A percentile compares a stretch with the other conserved stretches of the same genome.
Evolutionary conservation across 2,329 filamentous ascomycete genomes (phyloP).

Genomic region (Diplodia scrobiculata): DNA sequence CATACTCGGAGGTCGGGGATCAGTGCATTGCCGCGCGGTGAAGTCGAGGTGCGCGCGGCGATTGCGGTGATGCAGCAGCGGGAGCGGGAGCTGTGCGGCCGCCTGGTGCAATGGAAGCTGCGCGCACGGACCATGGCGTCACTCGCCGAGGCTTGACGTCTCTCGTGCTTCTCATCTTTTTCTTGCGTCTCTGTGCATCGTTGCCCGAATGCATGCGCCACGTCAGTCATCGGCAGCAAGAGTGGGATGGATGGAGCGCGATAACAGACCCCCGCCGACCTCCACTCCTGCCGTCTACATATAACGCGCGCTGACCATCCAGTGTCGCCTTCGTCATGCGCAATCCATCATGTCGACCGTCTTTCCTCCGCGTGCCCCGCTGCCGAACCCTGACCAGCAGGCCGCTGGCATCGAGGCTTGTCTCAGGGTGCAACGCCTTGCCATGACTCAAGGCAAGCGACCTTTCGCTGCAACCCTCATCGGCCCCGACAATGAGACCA

Average conservation of each 20-base stretch:
- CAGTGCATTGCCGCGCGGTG: constrained; percentile 5
- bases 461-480: constrained; percentile 56
- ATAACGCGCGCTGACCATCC: not conserved
- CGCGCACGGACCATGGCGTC: constrained; percentile 9
- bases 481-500: constrained; percentile 54
- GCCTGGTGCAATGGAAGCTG: not conserved
- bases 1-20: not conserved
- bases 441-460: constrained; percentile 51
- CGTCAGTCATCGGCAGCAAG: too few species aligned
- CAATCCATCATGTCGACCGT: not conserved
- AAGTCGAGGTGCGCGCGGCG: not conserved
- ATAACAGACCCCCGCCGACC: constrained; percentile 15
- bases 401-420: constrained; percentile 41
- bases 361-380: constrained; percentile 10
- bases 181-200: too few species aligned
- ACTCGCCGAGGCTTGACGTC: too few species aligned
- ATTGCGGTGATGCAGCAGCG: not conserved
- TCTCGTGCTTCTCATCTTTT: too few species aligned
- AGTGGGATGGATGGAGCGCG: constrained; percentile 18
- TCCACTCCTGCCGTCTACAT: not conserved
- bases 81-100: not conserved
- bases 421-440: constrained; percentile 50
- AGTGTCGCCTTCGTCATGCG: too few species aligned
- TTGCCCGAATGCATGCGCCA: too few species aligned
- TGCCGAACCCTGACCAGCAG: not conserved